These are phyloP conservation scores for Penicillium sp. DNA, from an alignment of 2,329 filamentous ascomycete genomes.

Conservation along the genomic window DNA sequence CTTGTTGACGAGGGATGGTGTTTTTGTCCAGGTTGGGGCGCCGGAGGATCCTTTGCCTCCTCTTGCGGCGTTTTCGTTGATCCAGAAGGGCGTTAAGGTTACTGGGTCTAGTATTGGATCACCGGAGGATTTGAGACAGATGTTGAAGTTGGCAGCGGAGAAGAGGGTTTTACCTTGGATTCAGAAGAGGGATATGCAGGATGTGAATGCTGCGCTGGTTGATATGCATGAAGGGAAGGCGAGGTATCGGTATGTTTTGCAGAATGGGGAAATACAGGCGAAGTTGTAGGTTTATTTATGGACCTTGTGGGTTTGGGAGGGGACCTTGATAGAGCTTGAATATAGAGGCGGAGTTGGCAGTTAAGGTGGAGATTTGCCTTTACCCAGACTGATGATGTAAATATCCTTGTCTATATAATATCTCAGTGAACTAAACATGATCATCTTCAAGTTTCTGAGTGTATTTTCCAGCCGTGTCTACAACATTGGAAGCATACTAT, in stretches of 20 bases:
- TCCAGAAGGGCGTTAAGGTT: constrained; percentile 60
- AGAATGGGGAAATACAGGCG: constrained; percentile 40
- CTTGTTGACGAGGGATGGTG: constrained; percentile 63
- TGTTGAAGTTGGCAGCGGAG: constrained; percentile 49
- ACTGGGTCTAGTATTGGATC: constrained; percentile 54
- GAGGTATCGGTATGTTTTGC: constrained; percentile 52
- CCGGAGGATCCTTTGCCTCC: constrained; percentile 63
- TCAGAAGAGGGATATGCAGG: constrained; percentile 45
- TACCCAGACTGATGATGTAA: too few relatives aligned
- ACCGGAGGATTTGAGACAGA: constrained; percentile 47
- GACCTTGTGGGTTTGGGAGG: neutral
- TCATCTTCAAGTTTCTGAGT: too few relatives aligned
- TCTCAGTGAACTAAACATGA: too few relatives aligned
- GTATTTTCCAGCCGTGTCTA: too few relatives aligned
- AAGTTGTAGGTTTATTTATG: constrained; percentile 31
- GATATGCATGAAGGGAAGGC: constrained; percentile 53
- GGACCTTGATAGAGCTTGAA: constrained; percentile 1
- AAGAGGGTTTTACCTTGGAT: constrained; percentile 50
- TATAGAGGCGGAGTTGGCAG: too few relatives aligned
- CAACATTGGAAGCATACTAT: too few relatives aligned
- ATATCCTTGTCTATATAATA: too few relatives aligned
- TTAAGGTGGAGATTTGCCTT: too few relatives aligned
- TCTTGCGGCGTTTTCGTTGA: constrained; percentile 62
- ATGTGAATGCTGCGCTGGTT: constrained; percentile 47
- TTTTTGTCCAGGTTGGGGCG: constrained; percentile 68